A percentile compares a stretch with the other conserved stretches of the same genome.
Conservation (phyloP, 2,329 filamentous ascomycete genomes). For the Botrytis pseudocinerea region DNA sequence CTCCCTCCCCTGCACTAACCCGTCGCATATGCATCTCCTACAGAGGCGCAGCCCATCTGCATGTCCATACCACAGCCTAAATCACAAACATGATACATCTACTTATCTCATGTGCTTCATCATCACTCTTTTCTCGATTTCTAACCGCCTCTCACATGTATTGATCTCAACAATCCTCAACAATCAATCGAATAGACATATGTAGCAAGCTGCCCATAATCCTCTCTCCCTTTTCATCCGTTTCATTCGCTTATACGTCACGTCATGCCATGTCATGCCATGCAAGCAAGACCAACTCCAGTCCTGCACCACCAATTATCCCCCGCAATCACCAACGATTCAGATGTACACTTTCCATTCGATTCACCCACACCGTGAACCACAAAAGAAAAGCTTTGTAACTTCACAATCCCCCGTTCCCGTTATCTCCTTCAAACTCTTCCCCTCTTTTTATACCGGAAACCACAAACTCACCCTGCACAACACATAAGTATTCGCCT, state of each 20-base stretch:
- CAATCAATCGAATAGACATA: neutral
- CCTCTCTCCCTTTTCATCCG: neutral
- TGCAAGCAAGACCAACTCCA: conserved; percentile 21
- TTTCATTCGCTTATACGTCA: conserved; percentile 1
- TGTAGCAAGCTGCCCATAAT: neutral
- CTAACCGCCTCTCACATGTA: neutral
- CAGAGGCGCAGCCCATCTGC: conserved; percentile 11
- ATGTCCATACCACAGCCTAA: conserved; percentile 1
- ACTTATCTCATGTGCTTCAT: neutral
- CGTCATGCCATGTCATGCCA: neutral
- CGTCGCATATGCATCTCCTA: conserved; percentile 14
- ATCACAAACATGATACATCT: neutral
- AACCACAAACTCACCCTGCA: neutral
- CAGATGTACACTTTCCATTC: neutral
- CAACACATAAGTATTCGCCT: neutral
- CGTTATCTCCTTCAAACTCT: neutral
- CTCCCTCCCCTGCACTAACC: conserved; percentile 13
- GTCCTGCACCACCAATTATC: conserved; percentile 1
- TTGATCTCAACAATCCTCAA: neutral
- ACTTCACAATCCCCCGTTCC: neutral
- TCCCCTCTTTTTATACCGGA: neutral
- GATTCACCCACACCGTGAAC: neutral
- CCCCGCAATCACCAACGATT: conserved; percentile 16
- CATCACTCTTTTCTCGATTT: neutral
- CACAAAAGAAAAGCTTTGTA: neutral